Conservation (phyloP, 768 basidiomycete species). For the Xanthoconium stramineum region DNA sequence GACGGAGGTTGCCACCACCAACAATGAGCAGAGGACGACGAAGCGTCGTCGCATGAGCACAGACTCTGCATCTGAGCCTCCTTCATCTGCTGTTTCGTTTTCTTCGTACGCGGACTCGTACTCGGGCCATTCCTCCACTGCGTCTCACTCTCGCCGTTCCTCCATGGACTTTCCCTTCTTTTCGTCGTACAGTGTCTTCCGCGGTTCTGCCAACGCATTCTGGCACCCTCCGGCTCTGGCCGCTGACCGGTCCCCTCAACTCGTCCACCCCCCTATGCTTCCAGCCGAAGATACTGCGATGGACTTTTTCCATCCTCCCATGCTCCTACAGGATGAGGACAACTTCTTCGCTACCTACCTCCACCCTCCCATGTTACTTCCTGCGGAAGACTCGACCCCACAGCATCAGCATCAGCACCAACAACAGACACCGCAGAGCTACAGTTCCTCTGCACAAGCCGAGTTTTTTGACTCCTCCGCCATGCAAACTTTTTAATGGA, state of each 20-base stretch:
- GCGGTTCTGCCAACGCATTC: conserved; percentile 55
- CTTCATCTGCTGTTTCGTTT: conserved; percentile 62
- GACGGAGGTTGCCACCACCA: conserved; percentile 31
- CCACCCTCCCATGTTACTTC: conserved; percentile 55
- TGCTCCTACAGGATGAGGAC: conserved; percentile 65
- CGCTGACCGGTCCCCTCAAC: conserved; percentile 52
- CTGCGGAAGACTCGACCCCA: conserved; percentile 32
- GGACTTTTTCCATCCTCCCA: conserved; percentile 68
- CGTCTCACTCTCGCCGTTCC: conserved; percentile 56
- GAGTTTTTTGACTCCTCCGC: conserved; percentile 36
- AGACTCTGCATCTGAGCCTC: conserved; percentile 47
- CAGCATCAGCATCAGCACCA: conserved; percentile 25
- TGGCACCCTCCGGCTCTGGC: conserved; percentile 80
- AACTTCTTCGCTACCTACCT: conserved; percentile 51
- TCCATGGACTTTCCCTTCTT: conserved; percentile 69
- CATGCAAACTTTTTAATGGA: conserved; percentile 33
- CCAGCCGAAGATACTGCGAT: conserved; percentile 61
- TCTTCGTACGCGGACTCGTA: conserved; percentile 61
- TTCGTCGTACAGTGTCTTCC: conserved; percentile 48
- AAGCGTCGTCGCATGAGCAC: conserved; percentile 77
- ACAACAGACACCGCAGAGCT: conserved; percentile 21
- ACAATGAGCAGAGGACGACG: conserved; percentile 38
- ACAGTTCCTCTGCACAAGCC: conserved; percentile 14
- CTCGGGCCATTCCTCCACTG: conserved; percentile 53
- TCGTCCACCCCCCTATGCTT: conserved; percentile 71